Conservation (phyloP, 148 eudicot species). For the Nepenthes mirabilis region DNA sequence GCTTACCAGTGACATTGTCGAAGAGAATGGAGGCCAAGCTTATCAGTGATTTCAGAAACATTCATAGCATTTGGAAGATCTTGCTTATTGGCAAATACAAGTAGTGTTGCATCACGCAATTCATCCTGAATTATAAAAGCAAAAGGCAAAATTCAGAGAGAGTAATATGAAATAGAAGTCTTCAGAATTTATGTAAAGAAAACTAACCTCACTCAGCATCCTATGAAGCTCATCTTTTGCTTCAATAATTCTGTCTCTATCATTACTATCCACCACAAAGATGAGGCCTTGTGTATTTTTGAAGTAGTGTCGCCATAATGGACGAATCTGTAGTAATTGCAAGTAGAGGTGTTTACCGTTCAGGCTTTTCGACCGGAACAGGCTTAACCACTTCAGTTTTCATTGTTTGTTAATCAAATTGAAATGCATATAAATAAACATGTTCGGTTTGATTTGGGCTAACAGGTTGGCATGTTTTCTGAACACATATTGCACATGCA, state of each 20-base stretch:
- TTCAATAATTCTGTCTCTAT: slow-evolving; percentile 40
- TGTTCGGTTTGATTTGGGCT: too few relatives aligned
- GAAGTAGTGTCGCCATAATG: slow-evolving; percentile 64
- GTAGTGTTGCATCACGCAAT: slow-evolving; percentile 21
- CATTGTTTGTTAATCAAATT: too few relatives aligned
- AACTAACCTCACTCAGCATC: slow-evolving; percentile 38
- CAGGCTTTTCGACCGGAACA: too few relatives aligned
- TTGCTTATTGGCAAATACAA: slow-evolving; percentile 51
- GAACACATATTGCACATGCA: too few relatives aligned
- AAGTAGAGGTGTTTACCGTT: too few relatives aligned
- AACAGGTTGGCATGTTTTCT: too few relatives aligned
- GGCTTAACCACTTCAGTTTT: too few relatives aligned
- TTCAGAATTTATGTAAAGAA: neutral
- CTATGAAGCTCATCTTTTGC: slow-evolving; percentile 55
- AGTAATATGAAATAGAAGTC: neutral
- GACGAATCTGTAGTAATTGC: slow-evolving; percentile 37
- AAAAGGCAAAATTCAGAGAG: neutral
- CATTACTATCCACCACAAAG: slow-evolving; percentile 49
- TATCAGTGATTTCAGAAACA: slow-evolving; percentile 36
- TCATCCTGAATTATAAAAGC: slow-evolving; percentile 20
- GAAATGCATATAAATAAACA: too few relatives aligned
- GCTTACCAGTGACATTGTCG: slow-evolving; percentile 38
- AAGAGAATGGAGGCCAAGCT: slow-evolving; percentile 39
- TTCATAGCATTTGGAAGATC: slow-evolving; percentile 48
- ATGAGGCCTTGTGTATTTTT: slow-evolving; percentile 53